phyloP scores from a whole-genome alignment of 1,139 yeast species.

The Saccharomyces hybrid region DNA sequence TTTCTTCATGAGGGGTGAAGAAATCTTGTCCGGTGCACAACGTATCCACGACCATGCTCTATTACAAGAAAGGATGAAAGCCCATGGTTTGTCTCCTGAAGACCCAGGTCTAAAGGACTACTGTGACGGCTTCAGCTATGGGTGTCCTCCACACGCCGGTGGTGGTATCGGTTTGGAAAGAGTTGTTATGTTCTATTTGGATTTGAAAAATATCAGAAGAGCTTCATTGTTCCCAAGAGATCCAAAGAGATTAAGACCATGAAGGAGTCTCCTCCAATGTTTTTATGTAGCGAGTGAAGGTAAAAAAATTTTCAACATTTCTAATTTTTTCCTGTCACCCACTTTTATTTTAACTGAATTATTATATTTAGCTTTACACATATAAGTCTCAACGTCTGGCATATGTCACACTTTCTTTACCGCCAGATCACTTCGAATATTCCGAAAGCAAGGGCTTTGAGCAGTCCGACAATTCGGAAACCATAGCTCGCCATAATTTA shows the following conservation, averaged over 20 bases:
- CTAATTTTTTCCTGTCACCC: not conserved
- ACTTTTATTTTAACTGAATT: not conserved
- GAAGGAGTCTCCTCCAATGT: constrained; percentile 6
- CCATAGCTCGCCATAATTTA: too few relatives aligned
- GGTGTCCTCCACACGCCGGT: constrained; percentile 98
- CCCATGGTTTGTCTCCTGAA: constrained; percentile 73
- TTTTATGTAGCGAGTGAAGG: not conserved
- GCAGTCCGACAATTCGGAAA: too few relatives aligned
- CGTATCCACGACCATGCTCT: constrained; percentile 92
- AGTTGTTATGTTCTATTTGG: constrained; percentile 96
- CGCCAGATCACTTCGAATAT: not conserved
- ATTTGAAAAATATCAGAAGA: constrained; percentile 92
- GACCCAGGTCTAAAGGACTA: constrained; percentile 83
- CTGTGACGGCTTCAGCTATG: constrained; percentile 84
- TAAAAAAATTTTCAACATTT: not conserved
- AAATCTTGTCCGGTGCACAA: constrained; percentile 96
- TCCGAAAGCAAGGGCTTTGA: too few relatives aligned
- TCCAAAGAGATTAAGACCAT: constrained; percentile 90
- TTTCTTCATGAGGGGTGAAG: constrained; percentile 99
- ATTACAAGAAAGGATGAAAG: constrained; percentile 71
- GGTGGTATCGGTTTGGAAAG: constrained; percentile 99
- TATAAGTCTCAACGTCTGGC: not conserved
- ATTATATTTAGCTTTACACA: not conserved
- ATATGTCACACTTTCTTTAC: not conserved
- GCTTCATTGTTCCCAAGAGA: constrained; percentile 98